Base-by-base conservation (phyloP, 1,139 yeast genomes). In the Pichia sp. region DNA sequence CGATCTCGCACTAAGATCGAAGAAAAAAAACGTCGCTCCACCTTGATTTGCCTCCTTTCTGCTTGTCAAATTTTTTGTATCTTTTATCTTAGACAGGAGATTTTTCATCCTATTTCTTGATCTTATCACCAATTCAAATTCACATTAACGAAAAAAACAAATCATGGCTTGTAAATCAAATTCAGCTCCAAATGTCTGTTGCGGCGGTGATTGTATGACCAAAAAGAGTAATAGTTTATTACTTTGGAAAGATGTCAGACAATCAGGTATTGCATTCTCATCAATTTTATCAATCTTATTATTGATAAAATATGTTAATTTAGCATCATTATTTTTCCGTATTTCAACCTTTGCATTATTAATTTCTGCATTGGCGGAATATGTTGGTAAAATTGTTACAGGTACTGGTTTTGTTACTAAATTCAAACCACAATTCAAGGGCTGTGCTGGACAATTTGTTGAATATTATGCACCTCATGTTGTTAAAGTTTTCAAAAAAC, bases 191-290 rank as follows among this genome's bases (percentile, higher is more conserved):
- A 50, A 56, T 40, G 42, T 53, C 38, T 58, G 61, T 44, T 59
- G 62, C 41, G 64, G 63, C 36, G 60, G 63, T 41, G 52, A 57
- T 34, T 59, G 62, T 45, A 38, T 60, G 46, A 55, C 59, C 35
- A 59, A 53, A 38, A 52, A 55, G 20, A 44, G 57, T 23, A 35
- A 23, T 16, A 47, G 44, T 24, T 70, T 89, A 57, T 72, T 90
- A 54, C 80, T 90, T 56, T 90, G 97, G 97, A 75, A 78, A 59
- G 77, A 87, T 63, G 96, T 97, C 38, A 70, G 76, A 55, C 74
- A 76, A 61, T 82, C 96, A 49, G 97, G 85, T 53, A 81, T 82
- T 61, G 79, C 84, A 39, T 79, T 89, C 58, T 95, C 85, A 45
- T 75, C 81, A 44, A 68, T 82, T 47, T 62, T 90, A 42, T 69